Base-by-base conservation (phyloP, 345 rosid genomes). In the Euphorbia lathyris region DNA sequence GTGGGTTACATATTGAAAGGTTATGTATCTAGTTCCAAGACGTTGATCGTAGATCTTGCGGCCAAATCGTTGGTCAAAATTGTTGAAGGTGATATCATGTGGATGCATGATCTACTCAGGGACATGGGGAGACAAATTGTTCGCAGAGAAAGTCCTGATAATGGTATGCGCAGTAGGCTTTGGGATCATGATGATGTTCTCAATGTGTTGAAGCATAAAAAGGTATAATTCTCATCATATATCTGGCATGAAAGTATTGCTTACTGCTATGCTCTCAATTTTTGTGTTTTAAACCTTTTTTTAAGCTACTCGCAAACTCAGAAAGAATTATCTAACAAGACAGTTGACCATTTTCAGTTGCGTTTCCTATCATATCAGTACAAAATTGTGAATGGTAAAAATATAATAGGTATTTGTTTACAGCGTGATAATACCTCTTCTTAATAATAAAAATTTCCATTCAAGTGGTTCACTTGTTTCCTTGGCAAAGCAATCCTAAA, bases 91-190 rank as follows among this genome's bases (percentile, higher is more conserved):
- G 11, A 67, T 40, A 53, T 62, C 32, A 58, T 92, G 20, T 83
- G 90, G 90, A 84, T 87, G 86, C 98, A 92, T 74, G 96, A 92
- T 80, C 92, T 81, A 68, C 78, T 92, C 23, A 79, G 80, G 43
- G 94, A 92, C 70, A 92, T 92, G 98, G 98, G 88, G 61, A 82
- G 86, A 66, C 84, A 86, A 70, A 82, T 90, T 19, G 88, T 75
- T 38, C 74, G 17, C 10, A 29, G 57, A 8, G 85, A 81, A 64
- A 70, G 1, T 51, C 43, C 2, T 0, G 77, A 80, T 71, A 83
- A 81, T 45, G 74, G 84, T 59, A 74, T 68, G 80, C 82, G 83
- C 3, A 92, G 88, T 68, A 81, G 98, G 78, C 73, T 92, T 23
- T 88, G 87, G 94, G 85, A 87, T 67, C 82, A 64, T 3, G 17